A percentile compares a stretch with the other conserved stretches of the same genome.
phyloP scores from a whole-genome alignment of 2,329 filamentous ascomycete species.

The Akanthomyces lecanii region DNA sequence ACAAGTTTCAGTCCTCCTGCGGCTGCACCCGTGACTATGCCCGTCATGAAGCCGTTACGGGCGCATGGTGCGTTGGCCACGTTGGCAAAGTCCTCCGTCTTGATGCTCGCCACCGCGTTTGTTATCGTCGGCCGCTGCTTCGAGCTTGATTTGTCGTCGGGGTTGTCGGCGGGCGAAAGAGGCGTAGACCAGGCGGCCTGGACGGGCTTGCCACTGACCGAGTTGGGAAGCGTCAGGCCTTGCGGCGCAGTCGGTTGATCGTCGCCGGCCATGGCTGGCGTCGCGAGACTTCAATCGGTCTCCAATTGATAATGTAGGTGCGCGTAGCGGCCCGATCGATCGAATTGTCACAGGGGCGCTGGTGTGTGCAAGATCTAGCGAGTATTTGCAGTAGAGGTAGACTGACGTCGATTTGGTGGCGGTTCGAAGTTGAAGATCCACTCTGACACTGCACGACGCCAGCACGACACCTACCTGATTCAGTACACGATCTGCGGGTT shows the following conservation, averaged over 20 bases:
- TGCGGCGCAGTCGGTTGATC: background rate
- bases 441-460: background rate
- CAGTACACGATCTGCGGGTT: too few relatives aligned
- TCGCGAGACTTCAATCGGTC: background rate
- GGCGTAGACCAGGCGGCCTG: constrained; percentile 12
- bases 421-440: constrained; percentile 8
- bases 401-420: background rate
- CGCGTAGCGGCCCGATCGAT: background rate
- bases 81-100: constrained; percentile 63
- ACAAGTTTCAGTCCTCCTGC: constrained; percentile 71
- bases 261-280: constrained; percentile 3
- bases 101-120: constrained; percentile 65
- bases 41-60: constrained; percentile 74
- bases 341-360: background rate
- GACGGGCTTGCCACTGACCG: constrained; percentile 11
- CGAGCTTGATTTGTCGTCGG: constrained; percentile 18
- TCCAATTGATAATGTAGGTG: background rate
- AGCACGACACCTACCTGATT: background rate
- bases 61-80: constrained; percentile 80
- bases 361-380: background rate
- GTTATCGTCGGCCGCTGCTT: constrained; percentile 37
- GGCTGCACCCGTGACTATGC: constrained; percentile 74
- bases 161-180: constrained; percentile 16
- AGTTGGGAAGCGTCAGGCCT: constrained; percentile 8
- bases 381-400: background rate